These are phyloP conservation scores for Tuber magnatum DNA, from an alignment of 495 filamentous ascomycete species.

Conservation along the genomic window DNA sequence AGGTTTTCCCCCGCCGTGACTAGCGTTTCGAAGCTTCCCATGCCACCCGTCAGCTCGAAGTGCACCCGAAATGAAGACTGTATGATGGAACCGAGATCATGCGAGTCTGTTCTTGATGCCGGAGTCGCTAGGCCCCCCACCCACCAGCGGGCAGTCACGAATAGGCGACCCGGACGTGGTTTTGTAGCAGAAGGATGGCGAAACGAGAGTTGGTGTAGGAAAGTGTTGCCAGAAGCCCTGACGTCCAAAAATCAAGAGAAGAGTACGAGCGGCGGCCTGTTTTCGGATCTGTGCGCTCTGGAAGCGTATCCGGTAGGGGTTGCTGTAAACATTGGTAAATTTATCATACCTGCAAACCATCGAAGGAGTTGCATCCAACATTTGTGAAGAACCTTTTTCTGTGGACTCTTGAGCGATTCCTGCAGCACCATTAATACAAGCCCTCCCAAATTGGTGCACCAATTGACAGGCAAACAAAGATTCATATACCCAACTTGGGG, in stretches of 20 bases:
- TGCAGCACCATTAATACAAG: neutral
- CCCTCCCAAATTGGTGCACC: too few species aligned
- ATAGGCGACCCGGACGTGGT: conserved; percentile 28
- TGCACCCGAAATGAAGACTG: conserved; percentile 41
- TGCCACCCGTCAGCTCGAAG: conserved; percentile 42
- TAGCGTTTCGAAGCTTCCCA: conserved; percentile 37
- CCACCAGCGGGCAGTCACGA: conserved; percentile 43
- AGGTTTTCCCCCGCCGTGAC: conserved; percentile 43
- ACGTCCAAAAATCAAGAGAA: conserved; percentile 43
- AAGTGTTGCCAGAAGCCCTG: conserved; percentile 44
- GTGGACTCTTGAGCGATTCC: neutral
- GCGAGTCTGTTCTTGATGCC: conserved; percentile 41
- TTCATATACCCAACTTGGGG: neutral
- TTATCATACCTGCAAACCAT: neutral
- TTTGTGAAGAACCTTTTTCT: conserved; percentile 10
- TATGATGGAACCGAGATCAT: conserved; percentile 48
- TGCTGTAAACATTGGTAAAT: conserved; percentile 4
- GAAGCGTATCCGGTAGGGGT: conserved; percentile 8
- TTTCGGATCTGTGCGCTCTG: conserved; percentile 12
- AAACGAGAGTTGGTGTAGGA: conserved; percentile 30
- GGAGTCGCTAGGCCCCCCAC: conserved; percentile 41
- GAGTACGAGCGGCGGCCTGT: conserved; percentile 40
- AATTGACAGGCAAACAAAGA: neutral
- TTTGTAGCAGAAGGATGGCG: conserved; percentile 18
- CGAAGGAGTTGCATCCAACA: conserved; percentile 13